These are phyloP conservation scores for Suillus subluteus DNA, from an alignment of 768 basidiomycete species.

Conservation along the genomic window DNA sequence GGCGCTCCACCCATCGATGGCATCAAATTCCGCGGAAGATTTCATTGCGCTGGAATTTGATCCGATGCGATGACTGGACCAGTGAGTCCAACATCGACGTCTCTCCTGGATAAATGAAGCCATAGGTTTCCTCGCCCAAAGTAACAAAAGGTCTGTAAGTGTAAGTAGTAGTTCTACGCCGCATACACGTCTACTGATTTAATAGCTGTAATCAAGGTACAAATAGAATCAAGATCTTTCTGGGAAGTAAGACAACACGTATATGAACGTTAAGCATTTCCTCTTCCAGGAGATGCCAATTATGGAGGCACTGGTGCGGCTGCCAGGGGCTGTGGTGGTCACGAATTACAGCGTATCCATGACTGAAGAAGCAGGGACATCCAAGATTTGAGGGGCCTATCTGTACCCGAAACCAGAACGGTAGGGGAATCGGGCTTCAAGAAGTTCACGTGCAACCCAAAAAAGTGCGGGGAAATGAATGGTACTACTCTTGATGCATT, in stretches of 20 bases:
- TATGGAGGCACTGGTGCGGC: conserved; percentile 3
- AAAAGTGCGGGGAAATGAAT: conserved; percentile 5
- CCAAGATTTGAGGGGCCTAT: not conserved
- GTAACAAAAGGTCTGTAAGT: not conserved
- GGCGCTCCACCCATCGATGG: not conserved
- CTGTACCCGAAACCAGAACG: not conserved
- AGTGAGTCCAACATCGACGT: not conserved
- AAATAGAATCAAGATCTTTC: not conserved
- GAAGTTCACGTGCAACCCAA: not conserved
- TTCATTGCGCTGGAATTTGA: not conserved
- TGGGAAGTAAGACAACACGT: not conserved
- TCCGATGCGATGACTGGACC: not conserved
- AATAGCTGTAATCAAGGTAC: conserved; percentile 8
- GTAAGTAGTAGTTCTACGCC: not conserved
- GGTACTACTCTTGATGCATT: not conserved
- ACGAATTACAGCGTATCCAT: not conserved
- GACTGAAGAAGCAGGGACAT: not conserved
- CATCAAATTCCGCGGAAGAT: not conserved
- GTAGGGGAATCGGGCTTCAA: not conserved
- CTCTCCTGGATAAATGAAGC: not conserved
- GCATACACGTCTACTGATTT: not conserved
- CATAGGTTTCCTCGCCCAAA: not conserved
- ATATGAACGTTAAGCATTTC: conserved; percentile 1
- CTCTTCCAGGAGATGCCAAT: not conserved
- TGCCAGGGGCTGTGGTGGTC: not conserved